Percentiles rank a stretch among this genome's conserved stretches.
Conservation (phyloP, 352 stramenopile genomes). For the Phytophthora fragariae region DNA sequence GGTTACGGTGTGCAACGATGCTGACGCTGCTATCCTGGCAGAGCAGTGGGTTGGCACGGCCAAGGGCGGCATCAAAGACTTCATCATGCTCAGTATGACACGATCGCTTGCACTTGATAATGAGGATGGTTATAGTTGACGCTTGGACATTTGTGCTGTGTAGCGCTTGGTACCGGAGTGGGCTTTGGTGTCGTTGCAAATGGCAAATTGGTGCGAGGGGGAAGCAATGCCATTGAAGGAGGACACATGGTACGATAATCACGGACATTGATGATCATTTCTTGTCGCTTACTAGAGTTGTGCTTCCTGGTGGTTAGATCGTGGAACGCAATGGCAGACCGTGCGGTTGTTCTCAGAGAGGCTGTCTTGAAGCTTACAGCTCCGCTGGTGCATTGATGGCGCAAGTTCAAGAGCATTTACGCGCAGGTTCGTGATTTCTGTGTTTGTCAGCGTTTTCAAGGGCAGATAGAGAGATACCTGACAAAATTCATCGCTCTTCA, state of each 20-base stretch:
- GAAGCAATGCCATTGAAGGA: slow-evolving; percentile 76
- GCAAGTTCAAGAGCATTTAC: slow-evolving; percentile 70
- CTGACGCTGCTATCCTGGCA: slow-evolving; percentile 80
- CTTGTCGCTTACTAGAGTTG: slow-evolving; percentile 1
- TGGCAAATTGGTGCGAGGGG: slow-evolving; percentile 72
- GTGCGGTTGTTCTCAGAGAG: slow-evolving; percentile 77
- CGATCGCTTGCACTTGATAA: neutral
- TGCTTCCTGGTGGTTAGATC: slow-evolving; percentile 52
- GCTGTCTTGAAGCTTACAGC: slow-evolving; percentile 84
- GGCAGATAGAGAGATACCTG: neutral
- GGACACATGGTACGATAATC: slow-evolving; percentile 66
- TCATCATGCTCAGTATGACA: slow-evolving; percentile 86
- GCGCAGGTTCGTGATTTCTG: slow-evolving; percentile 45
- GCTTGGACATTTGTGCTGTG: neutral
- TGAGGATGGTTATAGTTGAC: neutral
- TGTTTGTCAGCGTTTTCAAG: neutral
- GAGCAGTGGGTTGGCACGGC: slow-evolving; percentile 85
- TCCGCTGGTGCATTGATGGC: slow-evolving; percentile 71
- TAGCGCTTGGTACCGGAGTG: slow-evolving; percentile 81
- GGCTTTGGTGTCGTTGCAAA: slow-evolving; percentile 74
- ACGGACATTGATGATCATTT: neutral
- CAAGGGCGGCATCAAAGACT: slow-evolving; percentile 63
- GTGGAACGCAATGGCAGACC: slow-evolving; percentile 81
- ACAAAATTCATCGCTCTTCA: neutral
- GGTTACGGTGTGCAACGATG: slow-evolving; percentile 77